Evolutionary conservation across 1,284 basidiomycete genomes (phyloP), one percentile per base, ranked within the genome.

Genomic region (Cryptococcus deneoformans): DNA sequence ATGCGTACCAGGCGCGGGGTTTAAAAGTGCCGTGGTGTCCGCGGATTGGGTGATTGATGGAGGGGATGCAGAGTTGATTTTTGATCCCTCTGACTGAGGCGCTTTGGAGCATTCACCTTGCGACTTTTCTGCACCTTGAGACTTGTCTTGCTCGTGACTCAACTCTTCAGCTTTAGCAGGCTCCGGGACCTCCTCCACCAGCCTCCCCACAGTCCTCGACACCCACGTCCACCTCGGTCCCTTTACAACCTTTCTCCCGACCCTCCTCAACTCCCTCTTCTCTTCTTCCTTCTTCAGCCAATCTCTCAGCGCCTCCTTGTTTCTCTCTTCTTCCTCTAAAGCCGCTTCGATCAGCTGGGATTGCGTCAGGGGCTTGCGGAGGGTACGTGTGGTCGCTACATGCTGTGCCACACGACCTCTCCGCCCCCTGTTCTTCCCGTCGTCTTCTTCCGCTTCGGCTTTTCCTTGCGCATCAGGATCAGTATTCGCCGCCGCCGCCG

Each of bases 211-310:
- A 0, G 75, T 73, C 10, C 80, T 73, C 51, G 75, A 78, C 50
- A 80, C 63, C 73, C 77, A 81, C 6, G 79, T 77, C 67, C 80
- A 67, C 55, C 77, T 78, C 0, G 80, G 80, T 0, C 81, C 81
- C 37, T 73, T 69, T 24, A 82, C 79, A 52, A 75, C 56, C 52
- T 77, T 77, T 46, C 75, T 71, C 57, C 74, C 72, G 29, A 78
- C 71, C 7, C 79, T 68, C 45, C 80, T 73, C 53, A 76, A 65
- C 39, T 77, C 77, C 52, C 79, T 65, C 34, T 78, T 70, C 53
- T 80, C 79, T 62, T 82, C 81, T 56, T 82, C 81, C 46, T 74
- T 73, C 54, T 75, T 75, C 57, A 81, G 63, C 70, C 80, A 82
- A 43, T 74, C 71, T 24, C 73, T 67, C 43, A 82, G 65, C n/a